Conservation (phyloP, 2,329 filamentous ascomycete species). For the Myriosclerotinia curreyana region DNA sequence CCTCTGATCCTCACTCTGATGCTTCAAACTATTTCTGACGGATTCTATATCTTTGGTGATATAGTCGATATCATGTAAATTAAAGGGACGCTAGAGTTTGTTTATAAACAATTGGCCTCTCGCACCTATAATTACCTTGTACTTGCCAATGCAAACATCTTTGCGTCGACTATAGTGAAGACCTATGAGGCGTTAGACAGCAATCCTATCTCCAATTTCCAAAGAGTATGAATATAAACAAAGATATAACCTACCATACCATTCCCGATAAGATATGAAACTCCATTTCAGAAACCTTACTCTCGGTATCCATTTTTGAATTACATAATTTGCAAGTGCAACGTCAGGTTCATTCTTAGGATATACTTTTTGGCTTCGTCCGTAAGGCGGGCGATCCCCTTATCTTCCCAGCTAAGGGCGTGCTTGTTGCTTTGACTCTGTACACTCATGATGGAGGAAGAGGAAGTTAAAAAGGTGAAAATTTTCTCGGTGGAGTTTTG, state of each 20-base stretch:
- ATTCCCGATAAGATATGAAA: background rate
- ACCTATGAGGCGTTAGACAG: background rate
- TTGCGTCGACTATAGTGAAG: background rate
- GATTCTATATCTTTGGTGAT: too few species aligned
- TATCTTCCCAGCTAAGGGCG: too few species aligned
- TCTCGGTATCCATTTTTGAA: background rate
- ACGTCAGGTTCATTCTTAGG: background rate
- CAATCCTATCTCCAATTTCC: too few species aligned
- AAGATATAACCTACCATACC: background rate
- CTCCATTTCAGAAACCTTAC: background rate
- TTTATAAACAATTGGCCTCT: background rate
- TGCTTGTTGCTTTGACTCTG: background rate
- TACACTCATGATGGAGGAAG: background rate
- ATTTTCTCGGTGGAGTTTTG: too few species aligned
- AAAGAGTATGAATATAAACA: too few species aligned
- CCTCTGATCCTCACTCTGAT: background rate
- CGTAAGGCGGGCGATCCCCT: too few species aligned
- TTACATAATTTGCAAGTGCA: background rate
- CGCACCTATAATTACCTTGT: background rate
- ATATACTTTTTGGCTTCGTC: background rate
- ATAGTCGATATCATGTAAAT: background rate
- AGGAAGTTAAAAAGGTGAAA: too few species aligned
- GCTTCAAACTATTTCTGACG: background rate
- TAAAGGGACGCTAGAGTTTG: background rate
- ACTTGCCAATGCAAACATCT: too few species aligned